Base-by-base conservation (phyloP, 352 stramenopile genomes). In the Pythium aphanidermatum region DNA sequence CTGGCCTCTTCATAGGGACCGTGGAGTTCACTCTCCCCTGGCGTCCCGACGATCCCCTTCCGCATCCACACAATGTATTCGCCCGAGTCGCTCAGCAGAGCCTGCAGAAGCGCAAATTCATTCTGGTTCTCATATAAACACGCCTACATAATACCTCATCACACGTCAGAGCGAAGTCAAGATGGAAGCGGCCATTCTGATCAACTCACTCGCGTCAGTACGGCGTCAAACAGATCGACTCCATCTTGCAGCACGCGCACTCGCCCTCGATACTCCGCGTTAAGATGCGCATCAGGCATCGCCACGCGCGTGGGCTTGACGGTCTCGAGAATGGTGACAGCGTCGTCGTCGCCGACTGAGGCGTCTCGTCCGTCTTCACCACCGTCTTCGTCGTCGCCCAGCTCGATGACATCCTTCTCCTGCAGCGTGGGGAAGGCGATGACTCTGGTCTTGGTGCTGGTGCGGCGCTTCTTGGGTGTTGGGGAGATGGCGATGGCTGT, bases 51-150 rank as follows among this genome's bases (percentile, higher is more conserved):
- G 24, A 60, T 50, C 6, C 72, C 75, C 1, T 60, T 58, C 23
- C 75, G 58, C 11, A 63, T 70, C 68, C 72, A 85, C 27, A 87
- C 55, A 29, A 63, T 83, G 27, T 74, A 87, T 26, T 67, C 48
- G 6, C 54, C 43, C 3, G 69, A 63, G 29, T 70, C 61, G 48
- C 71, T 55, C 12, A 40, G 36, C 4, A 87, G 59, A 41, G 65
- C 75, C 46, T 87, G 75, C 8, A 87, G 41, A 33, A 70, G 65
- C 28, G 82, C 69, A 36, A 85, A 87, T 37, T 87, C 75, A 55
- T 70, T 83, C 40, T 78, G 63, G 43, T 80, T 68, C 40, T 80
- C 56, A 38, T 77, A 63, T 20, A 87, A 65, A 30, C 70, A 65
- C 12, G 72, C 72, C 74, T 84, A 44, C 35, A 36, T 55, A 13